Conservation (phyloP, 2,329 filamentous ascomycete species). For the Nothomitra cinnamomea region DNA sequence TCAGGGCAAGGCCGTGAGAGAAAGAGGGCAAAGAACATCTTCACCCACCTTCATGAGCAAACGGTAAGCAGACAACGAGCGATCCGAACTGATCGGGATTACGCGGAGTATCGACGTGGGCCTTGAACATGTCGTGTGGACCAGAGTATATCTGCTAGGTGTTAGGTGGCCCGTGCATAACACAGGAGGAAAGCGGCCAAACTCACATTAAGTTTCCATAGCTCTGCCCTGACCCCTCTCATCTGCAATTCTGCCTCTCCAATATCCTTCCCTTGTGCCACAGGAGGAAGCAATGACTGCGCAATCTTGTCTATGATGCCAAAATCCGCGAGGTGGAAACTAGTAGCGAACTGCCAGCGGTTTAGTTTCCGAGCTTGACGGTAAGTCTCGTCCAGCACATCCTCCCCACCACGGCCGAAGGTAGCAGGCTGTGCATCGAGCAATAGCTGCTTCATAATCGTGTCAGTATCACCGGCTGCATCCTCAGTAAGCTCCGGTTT, state of each 20-base stretch:
- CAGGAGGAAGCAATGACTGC: slow-evolving; percentile 30
- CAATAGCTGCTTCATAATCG: too few species aligned
- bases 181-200: background rate
- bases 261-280: too few species aligned
- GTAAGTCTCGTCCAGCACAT: slow-evolving; percentile 34
- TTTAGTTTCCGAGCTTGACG: slow-evolving; percentile 37
- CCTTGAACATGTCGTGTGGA: slow-evolving; percentile 10
- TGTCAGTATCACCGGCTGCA: too few species aligned
- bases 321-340: slow-evolving; percentile 33
- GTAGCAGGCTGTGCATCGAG: too few species aligned
- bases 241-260: slow-evolving; percentile 9
- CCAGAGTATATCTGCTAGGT: background rate
- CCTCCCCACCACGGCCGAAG: slow-evolving; percentile 28
- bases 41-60: background rate
- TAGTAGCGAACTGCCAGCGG: slow-evolving; percentile 26
- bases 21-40: background rate
- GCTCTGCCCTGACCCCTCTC: slow-evolving; percentile 29
- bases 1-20: too few species aligned
- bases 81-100: background rate
- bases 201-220: slow-evolving; percentile 39
- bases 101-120: slow-evolving; percentile 16
- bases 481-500: too few species aligned
- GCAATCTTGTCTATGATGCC: slow-evolving; percentile 35
- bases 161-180: too few species aligned
- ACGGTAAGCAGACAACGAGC: slow-evolving; percentile 10